phyloP scores from a whole-genome alignment of 768 basidiomycete genomes.

The Pulveroboletus sp. region DNA sequence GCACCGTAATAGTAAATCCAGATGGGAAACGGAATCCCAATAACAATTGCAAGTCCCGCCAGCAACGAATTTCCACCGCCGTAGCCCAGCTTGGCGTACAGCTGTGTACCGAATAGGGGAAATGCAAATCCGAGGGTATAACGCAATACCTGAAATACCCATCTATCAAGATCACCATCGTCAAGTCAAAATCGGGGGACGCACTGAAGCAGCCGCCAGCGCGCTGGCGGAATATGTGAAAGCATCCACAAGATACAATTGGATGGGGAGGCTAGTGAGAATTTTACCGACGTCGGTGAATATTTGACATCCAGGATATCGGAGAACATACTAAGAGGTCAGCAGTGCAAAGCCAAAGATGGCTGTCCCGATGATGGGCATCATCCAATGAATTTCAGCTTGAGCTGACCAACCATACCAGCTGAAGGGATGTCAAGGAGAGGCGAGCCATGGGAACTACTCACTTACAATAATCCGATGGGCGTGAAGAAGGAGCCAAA shows the following conservation, averaged over 20 bases:
- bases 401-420: conserved; percentile 87
- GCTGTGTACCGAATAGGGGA: conserved; percentile 64
- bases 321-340: conserved; percentile 48
- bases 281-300: neutral
- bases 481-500: conserved; percentile 70
- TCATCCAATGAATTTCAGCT: conserved; percentile 65
- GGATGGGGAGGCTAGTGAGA: conserved; percentile 56
- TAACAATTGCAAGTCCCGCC: conserved; percentile 53
- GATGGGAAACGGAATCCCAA: conserved; percentile 73
- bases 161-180: neutral
- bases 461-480: conserved; percentile 62
- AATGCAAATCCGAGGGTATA: conserved; percentile 63
- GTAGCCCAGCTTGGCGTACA: conserved; percentile 58
- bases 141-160: conserved; percentile 49
- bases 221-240: conserved; percentile 70
- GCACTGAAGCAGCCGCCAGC: conserved; percentile 57
- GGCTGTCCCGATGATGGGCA: conserved; percentile 65
- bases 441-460: neutral
- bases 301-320: neutral
- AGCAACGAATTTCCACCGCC: conserved; percentile 69
- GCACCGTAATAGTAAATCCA: conserved; percentile 72
- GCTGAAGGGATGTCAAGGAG: conserved; percentile 30
- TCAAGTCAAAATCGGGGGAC: conserved; percentile 15
- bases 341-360: conserved; percentile 65
- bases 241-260: conserved; percentile 68